Evolutionary conservation across 2,329 filamentous ascomycete genomes (phyloP), one percentile per base, ranked within the genome.

Genomic region (Xylariales sp.): DNA sequence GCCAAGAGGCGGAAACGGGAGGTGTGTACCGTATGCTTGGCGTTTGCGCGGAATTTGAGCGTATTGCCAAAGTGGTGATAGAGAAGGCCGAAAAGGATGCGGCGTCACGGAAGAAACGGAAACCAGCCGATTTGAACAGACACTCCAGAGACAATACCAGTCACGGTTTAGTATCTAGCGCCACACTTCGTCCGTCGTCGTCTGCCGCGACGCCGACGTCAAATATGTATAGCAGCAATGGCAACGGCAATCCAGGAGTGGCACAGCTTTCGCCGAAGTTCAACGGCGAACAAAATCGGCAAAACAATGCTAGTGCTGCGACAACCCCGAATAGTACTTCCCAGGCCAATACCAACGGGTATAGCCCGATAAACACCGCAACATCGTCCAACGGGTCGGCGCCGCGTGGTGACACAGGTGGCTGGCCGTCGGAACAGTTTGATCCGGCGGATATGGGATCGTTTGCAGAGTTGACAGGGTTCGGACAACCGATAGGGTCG

Each of bases 1-100:
- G 92, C n/a, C 88, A 91, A 43, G 95, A 98, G 74, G 93, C 94
- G 71, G 92, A 94, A 65, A 96, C 94, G 65, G 93, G 94, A 49
- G 94, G 93, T 74, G 93, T 98, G 5, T 93, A 93, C 77, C 92
- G 96, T 57, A 98, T 98, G 93, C 87, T 97, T 18, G 91, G 91
- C 30, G 91, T 98, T 0, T 98, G 95, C 79, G 89, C 93, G n/a
- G 96, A 99, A 76, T 99, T 99, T 74, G 94, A 97, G 79, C 90
- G 96, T 66, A 97, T 99, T 71, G 94, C 94, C 43, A 93, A 91
- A 76, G 89, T 94, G 3, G 93, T 97, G 8, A 90, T 98, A 53
- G 95, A 98, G 67, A 97, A 94, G 78, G 89, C 93, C 0, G 95
- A 98, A 77, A 93, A 91, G 75, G 95, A 98, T 59, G 88, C 92